Percentiles rank a stretch among this genome's conserved stretches.
phyloP scores from a whole-genome alignment of 164 flowering plant genomes.

The Sextonia rubra region DNA sequence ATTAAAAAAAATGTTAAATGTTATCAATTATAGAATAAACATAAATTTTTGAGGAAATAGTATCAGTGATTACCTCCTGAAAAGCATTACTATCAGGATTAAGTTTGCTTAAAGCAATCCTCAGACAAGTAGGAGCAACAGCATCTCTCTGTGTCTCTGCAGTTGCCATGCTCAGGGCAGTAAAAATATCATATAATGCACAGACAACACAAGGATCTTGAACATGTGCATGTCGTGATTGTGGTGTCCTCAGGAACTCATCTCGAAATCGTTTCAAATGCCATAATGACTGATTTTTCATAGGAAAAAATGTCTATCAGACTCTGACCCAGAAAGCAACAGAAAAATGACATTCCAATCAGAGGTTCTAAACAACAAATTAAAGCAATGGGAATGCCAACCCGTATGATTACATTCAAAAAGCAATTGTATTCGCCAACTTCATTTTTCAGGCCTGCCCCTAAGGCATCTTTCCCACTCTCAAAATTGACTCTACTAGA shows the following conservation, averaged over 20 bases:
- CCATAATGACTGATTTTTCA: conserved; percentile 71
- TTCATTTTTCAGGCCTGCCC: conserved; percentile 83
- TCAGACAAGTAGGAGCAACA: conserved; percentile 79
- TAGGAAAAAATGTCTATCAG: neutral
- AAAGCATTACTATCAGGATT: conserved; percentile 92
- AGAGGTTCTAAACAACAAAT: neutral
- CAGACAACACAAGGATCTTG: conserved; percentile 97
- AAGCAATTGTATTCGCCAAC: conserved; percentile 98
- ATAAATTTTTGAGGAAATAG: neutral
- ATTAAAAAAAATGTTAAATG: too few species aligned
- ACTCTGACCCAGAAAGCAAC: neutral
- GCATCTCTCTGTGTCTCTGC: conserved; percentile 53
- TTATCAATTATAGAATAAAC: neutral
- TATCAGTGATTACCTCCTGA: conserved; percentile 60
- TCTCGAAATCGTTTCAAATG: conserved; percentile 74
- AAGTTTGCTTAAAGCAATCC: conserved; percentile 88
- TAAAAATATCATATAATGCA: conserved; percentile 77
- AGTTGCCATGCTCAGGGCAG: conserved; percentile 58
- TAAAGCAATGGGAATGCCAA: conserved; percentile 11
- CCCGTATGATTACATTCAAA: conserved; percentile 98
- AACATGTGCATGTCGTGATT: conserved; percentile 67
- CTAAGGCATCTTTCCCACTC: conserved; percentile 33
- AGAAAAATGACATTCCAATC: neutral
- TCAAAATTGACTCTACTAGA: conserved; percentile 22
- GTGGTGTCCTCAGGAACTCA: conserved; percentile 68